These are phyloP conservation scores for Fusarium phyllophilum DNA, from an alignment of 2,329 filamentous ascomycete species.

Conservation along the genomic window DNA sequence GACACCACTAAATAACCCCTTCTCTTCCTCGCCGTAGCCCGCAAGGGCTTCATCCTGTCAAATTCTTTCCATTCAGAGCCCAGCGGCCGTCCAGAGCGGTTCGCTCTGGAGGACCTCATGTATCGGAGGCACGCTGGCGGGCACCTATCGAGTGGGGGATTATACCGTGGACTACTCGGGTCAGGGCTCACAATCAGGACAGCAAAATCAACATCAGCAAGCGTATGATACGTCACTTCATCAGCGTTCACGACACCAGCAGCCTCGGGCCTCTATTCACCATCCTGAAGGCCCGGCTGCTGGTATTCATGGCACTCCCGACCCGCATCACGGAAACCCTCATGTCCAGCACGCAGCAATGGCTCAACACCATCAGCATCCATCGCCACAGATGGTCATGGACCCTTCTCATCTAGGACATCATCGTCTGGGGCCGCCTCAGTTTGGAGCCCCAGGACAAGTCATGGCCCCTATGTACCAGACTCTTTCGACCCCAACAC, in stretches of 20 bases:
- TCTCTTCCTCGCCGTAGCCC: constrained; percentile 58
- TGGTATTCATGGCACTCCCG: constrained; percentile 58
- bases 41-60: constrained; percentile 62
- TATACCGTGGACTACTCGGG: constrained; percentile 80
- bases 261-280: constrained; percentile 60
- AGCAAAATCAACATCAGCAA: constrained; percentile 72
- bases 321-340: constrained; percentile 50
- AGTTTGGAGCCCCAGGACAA: constrained; percentile 61
- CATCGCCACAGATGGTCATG: constrained; percentile 65
- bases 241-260: constrained; percentile 49
- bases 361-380: constrained; percentile 59
- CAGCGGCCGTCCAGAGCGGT: constrained; percentile 78
- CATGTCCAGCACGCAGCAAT: constrained; percentile 49
- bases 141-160: constrained; percentile 77
- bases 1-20: constrained; percentile 35
- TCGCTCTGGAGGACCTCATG: constrained; percentile 83
- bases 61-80: constrained; percentile 70
- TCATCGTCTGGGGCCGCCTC: constrained; percentile 62
- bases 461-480: constrained; percentile 65
- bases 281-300: constrained; percentile 55
- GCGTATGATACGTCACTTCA: constrained; percentile 64
- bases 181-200: constrained; percentile 72
- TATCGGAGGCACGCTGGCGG: constrained; percentile 76
- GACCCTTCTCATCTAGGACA: constrained; percentile 65
- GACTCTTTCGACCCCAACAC: constrained; percentile 56